Base-by-base conservation (phyloP, 257 asterid species). In the Primulina tabacum region DNA sequence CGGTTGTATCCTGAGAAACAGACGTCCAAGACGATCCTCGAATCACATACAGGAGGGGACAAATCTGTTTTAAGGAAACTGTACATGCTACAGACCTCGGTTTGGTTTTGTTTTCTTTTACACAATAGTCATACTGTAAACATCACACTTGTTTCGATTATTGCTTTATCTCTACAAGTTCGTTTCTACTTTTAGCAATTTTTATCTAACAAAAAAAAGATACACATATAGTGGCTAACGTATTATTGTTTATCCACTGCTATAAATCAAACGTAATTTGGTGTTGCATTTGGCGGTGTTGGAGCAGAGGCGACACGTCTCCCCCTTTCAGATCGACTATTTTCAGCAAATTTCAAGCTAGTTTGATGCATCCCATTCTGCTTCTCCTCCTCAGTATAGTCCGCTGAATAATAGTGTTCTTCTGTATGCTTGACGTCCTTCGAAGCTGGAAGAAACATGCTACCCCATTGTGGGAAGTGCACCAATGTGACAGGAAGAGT, bases 401-500 rank as follows among this genome's bases (percentile, higher is more conserved):
- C 84, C 0, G 79, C 3, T 0, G 57, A 12, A 68, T 81, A 78
- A 73, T 78, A 81, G 17, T 75, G 61, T 24, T 77, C 80, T 12
- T 79, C 83, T 4, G 32, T 60, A 0, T 7, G 30, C 6, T 60
- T 52, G 0, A 56, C 60, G 43, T 66, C 78, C 12, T 76, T 73
- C 0, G 78, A 14, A 0, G 86, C 70, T 2, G 84, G 86, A 7
- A 82, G 58, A 14, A 82, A 79, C 86, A 82, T 82, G 62, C 86
- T 73, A 5, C 84, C 86, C 84, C 26, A 79, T 67, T 82, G 86
- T 0, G 84, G 86, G 71, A 82, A 82, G 52, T 82, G 83, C 0
- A 76, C 76, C 2, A 73, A 10, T 7, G 73, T 5, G 14, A 80
- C 84, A 1, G 77, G 86, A 11, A 75, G 79, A 1, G 86, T 84